Evolutionary conservation across 2,329 filamentous ascomycete genomes (phyloP), one percentile per base, ranked within the genome.

Genomic region (Westerdykella aurantiaca): DNA sequence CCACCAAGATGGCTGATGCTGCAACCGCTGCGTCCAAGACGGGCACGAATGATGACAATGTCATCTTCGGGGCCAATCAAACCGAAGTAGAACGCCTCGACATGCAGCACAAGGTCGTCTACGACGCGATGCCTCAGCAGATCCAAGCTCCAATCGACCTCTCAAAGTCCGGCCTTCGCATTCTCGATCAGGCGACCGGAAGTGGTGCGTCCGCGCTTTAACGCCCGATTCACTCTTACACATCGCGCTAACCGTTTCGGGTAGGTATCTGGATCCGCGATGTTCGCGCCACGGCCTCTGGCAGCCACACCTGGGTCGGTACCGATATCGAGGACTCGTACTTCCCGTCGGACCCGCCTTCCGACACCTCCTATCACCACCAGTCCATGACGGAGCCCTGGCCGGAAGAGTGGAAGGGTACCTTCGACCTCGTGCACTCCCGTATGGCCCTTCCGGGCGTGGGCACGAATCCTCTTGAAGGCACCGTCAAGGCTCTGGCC

Each of bases 361-460:
- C 38, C 2, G 45, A 48, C 38, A 48, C 38, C 14, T 34, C 42
- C 6, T 48, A 48, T 33, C 35, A 46, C 17, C 42, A 45, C 21
- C 48, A 48, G 17, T 44, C 45, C 38, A 51, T 54, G 43, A 54
- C 44, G 10, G 39, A 50, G 31, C 22, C 45, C 2, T 52, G 51
- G 44, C 49, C 49, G 1, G 21, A 21, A 25, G 40, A 43, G 5
- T 50, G 49, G 47, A 34, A 48, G 4, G 41, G 33, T 13, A 37
- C 41, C 7, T 52, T 52, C 34, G 51, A 51, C 21, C 38, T 54
- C 13, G 51, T 52, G 23, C 51, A 52, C 39, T 50, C 45, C 17
- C 49, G 47, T 6, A 34, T 52, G 23, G 51, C 46, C 9, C 41
- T 54, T 4, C 45, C 42, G 2, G 51, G 49, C 16, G 38, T 45